Base-by-base conservation (phyloP, 2,329 filamentous ascomycete species). In the Teratosphaeria destructans region DNA sequence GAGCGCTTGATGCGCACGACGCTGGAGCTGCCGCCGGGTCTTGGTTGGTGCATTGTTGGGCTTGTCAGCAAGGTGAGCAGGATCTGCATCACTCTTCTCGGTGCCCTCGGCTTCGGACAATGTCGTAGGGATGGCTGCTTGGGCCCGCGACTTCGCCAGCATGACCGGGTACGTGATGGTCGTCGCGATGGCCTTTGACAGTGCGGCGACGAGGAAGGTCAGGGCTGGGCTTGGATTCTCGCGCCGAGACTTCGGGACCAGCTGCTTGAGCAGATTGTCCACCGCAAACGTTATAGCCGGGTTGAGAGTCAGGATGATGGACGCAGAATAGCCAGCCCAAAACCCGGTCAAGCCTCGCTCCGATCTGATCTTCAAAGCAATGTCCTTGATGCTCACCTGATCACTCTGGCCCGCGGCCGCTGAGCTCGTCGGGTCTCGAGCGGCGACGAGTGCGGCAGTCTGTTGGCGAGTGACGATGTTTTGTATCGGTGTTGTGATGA, bases 271-370 rank as follows among this genome's bases (percentile, higher is more conserved):
- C 11, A 85, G 75, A 66, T 90, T 86, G 68, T 95, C 89, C 34
- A 95, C 77, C 65, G 93, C 85, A 71, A 96, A 92, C 0, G 92
- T 95, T 63, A 96, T 81, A 64, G 87, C 87, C 1, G 92, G 91
- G 68, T 96, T 96, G 32, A 95, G 78, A 0, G 91, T 92, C 56
- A 95, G 76, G 47, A 96, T 80, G 60, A 95, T 73, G 26, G 83
- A 86, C 1, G 90, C 90, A 23, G 88, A 89, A 72, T 95, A 95
- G 0, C 91, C 91, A 0, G 90, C 87, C 92, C 91, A 96, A 67
- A 96, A 87, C 2, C 90, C 90, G 53, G 78, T 70, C 10, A 91
- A 61, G 0, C 91, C 90, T 65, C 87, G 88, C 70, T 93, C 87
- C 1, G 76, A 68, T 49, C 78, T 75, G 61, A 95, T 92, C 52